A percentile compares a stretch with the other conserved stretches of the same genome.
These are phyloP conservation scores for Mitragyna speciosa DNA, from an alignment of 257 asterid species.

Conservation along the genomic window DNA sequence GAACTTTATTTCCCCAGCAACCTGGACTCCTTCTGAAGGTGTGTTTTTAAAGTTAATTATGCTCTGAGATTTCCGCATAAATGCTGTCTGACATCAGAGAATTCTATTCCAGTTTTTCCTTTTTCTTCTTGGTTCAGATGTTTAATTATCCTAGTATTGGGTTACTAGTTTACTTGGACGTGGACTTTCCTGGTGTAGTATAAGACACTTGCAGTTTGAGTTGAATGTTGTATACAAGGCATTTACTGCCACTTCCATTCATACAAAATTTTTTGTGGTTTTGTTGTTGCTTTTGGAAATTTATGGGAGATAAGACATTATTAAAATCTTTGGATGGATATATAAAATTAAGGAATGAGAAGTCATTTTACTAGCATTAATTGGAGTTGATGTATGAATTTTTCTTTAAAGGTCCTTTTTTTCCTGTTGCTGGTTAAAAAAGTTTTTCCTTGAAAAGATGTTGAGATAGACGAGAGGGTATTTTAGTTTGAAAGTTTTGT, in stretches of 20 bases:
- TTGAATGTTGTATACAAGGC: background rate
- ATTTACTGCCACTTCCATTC: background rate
- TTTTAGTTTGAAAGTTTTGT: background rate
- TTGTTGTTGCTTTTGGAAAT: background rate
- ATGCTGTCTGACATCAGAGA: background rate
- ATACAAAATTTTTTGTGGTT: background rate
- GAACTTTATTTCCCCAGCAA: slow-evolving; percentile 58
- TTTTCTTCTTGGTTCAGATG: background rate
- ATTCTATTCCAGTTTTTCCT: background rate
- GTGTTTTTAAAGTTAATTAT: slow-evolving; percentile 21
- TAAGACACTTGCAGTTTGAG: background rate
- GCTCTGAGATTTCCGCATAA: background rate
- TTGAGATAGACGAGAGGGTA: background rate
- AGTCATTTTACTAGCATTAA: background rate
- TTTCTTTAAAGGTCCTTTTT: background rate
- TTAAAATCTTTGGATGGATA: background rate
- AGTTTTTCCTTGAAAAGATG: background rate
- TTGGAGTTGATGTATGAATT: background rate
- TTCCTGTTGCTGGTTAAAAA: background rate
- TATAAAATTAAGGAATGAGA: background rate
- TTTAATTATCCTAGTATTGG: background rate
- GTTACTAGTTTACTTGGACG: background rate
- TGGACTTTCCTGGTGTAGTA: background rate
- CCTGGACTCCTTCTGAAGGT: slow-evolving; percentile 87
- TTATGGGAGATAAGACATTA: background rate